Conservation (phyloP, 176 grass and related monocot genomes). For the Carex kokanica region DNA sequence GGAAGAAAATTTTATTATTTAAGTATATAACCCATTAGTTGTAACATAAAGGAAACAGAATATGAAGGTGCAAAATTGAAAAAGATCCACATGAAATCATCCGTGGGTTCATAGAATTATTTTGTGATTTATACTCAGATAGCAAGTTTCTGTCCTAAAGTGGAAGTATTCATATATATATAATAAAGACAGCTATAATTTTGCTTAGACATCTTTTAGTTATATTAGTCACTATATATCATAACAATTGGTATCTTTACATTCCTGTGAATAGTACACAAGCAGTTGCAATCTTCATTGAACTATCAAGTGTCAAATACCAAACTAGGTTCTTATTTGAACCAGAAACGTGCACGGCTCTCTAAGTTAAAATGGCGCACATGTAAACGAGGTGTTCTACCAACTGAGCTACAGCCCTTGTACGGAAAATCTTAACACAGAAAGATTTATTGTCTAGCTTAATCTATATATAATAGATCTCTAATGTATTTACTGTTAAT, state of each 20-base stretch:
- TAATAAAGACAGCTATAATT: background rate
- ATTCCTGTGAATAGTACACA: background rate
- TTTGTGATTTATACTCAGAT: background rate
- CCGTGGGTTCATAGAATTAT: background rate
- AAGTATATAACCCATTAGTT: background rate
- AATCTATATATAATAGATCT: too few relatives aligned
- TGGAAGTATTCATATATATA: background rate
- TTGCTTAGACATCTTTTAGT: background rate
- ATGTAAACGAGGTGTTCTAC: background rate
- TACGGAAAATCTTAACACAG: too few relatives aligned
- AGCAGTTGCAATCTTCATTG: background rate
- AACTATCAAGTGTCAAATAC: background rate
- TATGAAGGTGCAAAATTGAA: background rate
- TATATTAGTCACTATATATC: background rate
- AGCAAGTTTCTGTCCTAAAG: background rate
- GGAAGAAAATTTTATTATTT: background rate
- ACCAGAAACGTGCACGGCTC: too few relatives aligned
- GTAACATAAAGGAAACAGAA: background rate
- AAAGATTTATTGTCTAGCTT: too few relatives aligned
- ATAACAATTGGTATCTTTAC: background rate
- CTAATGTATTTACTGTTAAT: too few relatives aligned
- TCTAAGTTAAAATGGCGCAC: background rate
- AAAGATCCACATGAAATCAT: background rate
- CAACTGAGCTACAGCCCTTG: too few relatives aligned
- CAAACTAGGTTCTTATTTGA: background rate